Evolutionary conservation across 306 rosid species (phyloP), one percentile per base, ranked within the genome.

Genomic region (Cucumis cinereus): DNA sequence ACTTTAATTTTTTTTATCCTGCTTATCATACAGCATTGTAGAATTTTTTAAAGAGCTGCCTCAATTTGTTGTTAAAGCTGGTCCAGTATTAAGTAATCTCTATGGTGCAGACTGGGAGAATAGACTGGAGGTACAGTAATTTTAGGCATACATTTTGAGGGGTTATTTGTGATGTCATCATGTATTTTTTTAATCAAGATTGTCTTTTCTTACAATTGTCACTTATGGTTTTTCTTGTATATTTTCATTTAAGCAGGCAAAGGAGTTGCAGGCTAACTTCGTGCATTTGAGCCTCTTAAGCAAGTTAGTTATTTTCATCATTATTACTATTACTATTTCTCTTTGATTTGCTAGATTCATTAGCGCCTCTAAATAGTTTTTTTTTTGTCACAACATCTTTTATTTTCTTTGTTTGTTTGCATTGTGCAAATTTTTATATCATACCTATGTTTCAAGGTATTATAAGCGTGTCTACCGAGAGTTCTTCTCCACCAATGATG

Each of bases 21-120:
- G 78, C 45, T 81, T 73, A 66, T 75, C 79, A 55, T 64, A 77
- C 91, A 95, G 99, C 85, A 83, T 95, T 73, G 81, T 84, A 63
- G 98, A 92, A 64, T 95, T 95, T 81, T 92, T 92, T 79, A 92
- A 88, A 87, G 99, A 95, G 88, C 89, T 95, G 77, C 97, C 98
- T 74, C 99, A 95, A 85, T 92, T 87, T 89, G 84, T 92, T 74
- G 96, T 88, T 10, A 95, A 90, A 84, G 93, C 96, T 49, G 93
- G 98, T 83, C 82, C 93, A 66, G 81, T 85, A 77, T 82, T 95
- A 70, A 90, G 90, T 77, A 80, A 79, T 79, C 17, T 83, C 40
- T 90, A 89, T 79, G 99, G 99, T 68, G 20, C 84, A 10, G 99
- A 95, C 86, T 95, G 99, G 99, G 98, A 95, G 80, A 87, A 66